A percentile compares a stretch with the other conserved stretches of the same genome.
phyloP scores from a whole-genome alignment of 768 basidiomycete genomes.

The Mrakia frigida region DNA sequence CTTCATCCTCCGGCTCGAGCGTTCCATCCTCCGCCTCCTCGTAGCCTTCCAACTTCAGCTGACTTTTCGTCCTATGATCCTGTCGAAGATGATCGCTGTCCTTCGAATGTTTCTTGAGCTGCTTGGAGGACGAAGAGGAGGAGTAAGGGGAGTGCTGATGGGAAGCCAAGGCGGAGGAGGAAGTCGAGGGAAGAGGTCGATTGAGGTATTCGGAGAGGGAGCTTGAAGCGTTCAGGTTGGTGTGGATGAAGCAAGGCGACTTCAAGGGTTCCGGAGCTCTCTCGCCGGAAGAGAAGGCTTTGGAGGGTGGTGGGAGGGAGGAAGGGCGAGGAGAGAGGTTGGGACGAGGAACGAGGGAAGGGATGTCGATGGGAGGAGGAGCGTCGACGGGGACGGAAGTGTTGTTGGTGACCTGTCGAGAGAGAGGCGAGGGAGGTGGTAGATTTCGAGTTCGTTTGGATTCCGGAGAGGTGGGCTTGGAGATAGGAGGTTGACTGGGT shows the following conservation, averaged over 20 bases:
- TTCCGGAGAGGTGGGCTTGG: not conserved
- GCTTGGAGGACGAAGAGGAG: too few species aligned
- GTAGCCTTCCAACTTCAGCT: conserved; percentile 30
- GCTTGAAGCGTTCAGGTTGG: conserved; percentile 74
- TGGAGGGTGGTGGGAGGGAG: conserved; percentile 16
- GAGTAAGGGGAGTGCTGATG: not conserved
- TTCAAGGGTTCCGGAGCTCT: conserved; percentile 32
- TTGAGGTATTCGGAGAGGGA: conserved; percentile 69
- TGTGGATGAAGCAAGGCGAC: conserved; percentile 91
- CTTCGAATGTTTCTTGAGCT: conserved; percentile 8
- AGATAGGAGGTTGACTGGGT: not conserved
- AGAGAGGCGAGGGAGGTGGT: not conserved
- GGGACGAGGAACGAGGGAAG: not conserved
- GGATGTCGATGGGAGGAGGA: conserved; percentile 1
- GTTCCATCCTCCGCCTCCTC: conserved; percentile 39
- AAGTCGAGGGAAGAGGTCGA: conserved; percentile 11
- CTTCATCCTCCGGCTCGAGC: conserved; percentile 52
- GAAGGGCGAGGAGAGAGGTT: not conserved
- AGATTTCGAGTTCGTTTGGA: conserved; percentile 2
- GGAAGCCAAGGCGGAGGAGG: not conserved
- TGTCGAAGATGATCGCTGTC: not conserved
- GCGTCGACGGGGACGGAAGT: not conserved
- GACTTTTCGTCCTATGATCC: conserved; percentile 8
- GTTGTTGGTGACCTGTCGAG: not conserved
- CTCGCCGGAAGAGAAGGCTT: not conserved